Evolutionary conservation across 495 filamentous ascomycete genomes (phyloP).

Genomic region (Aspergillus campestris): DNA sequence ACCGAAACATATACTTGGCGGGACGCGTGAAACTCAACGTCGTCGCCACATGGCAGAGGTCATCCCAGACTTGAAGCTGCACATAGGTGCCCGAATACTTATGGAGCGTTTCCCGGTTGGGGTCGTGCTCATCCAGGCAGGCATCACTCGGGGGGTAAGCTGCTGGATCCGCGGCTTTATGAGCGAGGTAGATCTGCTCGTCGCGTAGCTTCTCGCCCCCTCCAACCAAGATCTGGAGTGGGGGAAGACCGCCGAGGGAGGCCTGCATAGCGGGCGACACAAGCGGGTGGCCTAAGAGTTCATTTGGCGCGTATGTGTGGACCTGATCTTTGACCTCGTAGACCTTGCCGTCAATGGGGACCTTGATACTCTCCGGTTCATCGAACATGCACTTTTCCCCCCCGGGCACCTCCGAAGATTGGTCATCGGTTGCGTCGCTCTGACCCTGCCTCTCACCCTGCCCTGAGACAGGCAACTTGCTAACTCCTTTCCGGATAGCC

Average conservation of each 20-base stretch:
- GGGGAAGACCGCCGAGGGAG: constrained; percentile 80
- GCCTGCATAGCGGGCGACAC: constrained; percentile 83
- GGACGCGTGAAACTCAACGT: constrained; percentile 88
- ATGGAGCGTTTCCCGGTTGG: constrained; percentile 42
- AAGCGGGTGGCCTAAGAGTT: constrained; percentile 74
- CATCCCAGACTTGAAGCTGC: constrained; percentile 94
- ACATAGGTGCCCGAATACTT: constrained; percentile 79
- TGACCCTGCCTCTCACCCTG: constrained; percentile 13
- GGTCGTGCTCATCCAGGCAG: constrained; percentile 56
- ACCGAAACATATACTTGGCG: constrained; percentile 88
- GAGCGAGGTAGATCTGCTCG: constrained; percentile 90
- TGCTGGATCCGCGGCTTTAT: constrained; percentile 79
- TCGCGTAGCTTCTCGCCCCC: constrained; percentile 84
- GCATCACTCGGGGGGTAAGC: constrained; percentile 61
- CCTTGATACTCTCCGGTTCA: constrained; percentile 39
- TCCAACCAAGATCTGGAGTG: constrained; percentile 75
- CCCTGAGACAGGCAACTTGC: constrained; percentile 24
- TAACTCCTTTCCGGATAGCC: constrained; percentile 29
- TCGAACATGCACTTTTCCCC: not conserved
- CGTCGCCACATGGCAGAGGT: constrained; percentile 84
- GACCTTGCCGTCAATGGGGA: constrained; percentile 62
- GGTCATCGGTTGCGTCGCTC: constrained; percentile 9
- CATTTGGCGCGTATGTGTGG: constrained; percentile 89
- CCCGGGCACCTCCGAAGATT: constrained; percentile 24
- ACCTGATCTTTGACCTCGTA: constrained; percentile 84